phyloP scores from a whole-genome alignment of 225 moss, liverwort and hornwort species.

The Physcomitrium patens region DNA sequence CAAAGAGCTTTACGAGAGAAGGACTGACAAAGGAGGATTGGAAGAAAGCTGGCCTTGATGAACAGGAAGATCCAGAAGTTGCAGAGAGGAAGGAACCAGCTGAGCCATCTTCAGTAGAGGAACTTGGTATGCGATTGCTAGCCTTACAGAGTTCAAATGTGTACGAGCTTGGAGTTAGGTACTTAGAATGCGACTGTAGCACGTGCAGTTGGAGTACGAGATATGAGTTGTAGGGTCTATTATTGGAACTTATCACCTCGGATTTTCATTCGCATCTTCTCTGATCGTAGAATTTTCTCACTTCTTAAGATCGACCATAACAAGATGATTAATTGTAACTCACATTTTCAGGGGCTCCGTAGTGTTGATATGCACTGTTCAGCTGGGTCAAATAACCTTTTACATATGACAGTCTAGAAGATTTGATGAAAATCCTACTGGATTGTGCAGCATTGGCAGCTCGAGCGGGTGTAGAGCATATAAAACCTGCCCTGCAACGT shows the following conservation, averaged over 20 bases:
- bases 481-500: constrained; percentile 85
- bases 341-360: not conserved
- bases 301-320: not conserved
- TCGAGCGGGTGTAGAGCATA: constrained; percentile 73
- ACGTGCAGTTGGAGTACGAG: not conserved
- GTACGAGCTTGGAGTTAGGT: not conserved
- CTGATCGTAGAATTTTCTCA: not conserved
- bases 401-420: not conserved
- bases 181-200: no score
- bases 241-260: not conserved
- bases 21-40: constrained; percentile 60
- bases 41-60: constrained; percentile 67
- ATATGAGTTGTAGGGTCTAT: constrained; percentile 1
- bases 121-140: constrained; percentile 57
- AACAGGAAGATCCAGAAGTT: constrained; percentile 61
- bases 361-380: not conserved
- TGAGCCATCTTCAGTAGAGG: constrained; percentile 75
- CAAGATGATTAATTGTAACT: not conserved
- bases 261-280: no score
- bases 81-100: constrained; percentile 52
- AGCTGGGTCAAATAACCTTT: constrained; percentile 6
- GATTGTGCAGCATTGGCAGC: constrained; percentile 79
- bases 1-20: constrained; percentile 62
- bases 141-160: not conserved
- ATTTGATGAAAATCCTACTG: constrained; percentile 21